Evolutionary conservation across 768 basidiomycete species (phyloP), one percentile per base, ranked within the genome.

Genomic region (Hydnomerulius pinastri): DNA sequence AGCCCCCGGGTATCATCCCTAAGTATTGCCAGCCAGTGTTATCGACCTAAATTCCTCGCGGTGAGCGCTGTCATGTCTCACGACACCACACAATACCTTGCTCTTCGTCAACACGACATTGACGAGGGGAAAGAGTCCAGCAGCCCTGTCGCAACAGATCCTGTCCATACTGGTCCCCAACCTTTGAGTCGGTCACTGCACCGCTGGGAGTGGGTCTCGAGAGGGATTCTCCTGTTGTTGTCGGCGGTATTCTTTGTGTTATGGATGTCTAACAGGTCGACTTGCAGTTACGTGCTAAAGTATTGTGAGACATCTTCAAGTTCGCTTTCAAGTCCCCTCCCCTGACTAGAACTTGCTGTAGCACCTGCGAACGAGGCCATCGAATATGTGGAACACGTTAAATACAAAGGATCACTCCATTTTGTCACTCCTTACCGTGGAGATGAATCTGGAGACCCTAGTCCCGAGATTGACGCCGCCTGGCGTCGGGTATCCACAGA

Each of bases 281-380:
- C 12, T 13, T 45, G 43, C 17, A 30, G 35, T 10, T 36, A 21
- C 36, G 32, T 46, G 30, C 32, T 21, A 10, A 46, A 41, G 15
- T 55, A 50, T 17, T 50, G 54, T 40, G 40, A 46, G 54, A 42
- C 17, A 25, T 33, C 7, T 2, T 41, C 11, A 10, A 27, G 23
- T 27, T 6, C 33, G n/a, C 6, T 18, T 24, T 5, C 15, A 36
- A 10, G 23, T 36, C 6, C 3, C 6, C 28, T 6, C 6, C 28
- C 6, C 27, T 33, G 24, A 46, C 6, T 21, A 13, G 12, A 9
- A 37, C 18, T 24, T n/a, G n/a, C n/a, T n/a, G 8, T 30, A 57
- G 53, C 46, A 4, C 53, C 56, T 9, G 56, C 49, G 18, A 55
- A 33, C 36, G 43, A 43, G 25, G 49, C 54, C 15, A n/a, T 55